Evolutionary conservation across 2,329 filamentous ascomycete species (phyloP).

Genomic region (Zasmidium angulare): DNA sequence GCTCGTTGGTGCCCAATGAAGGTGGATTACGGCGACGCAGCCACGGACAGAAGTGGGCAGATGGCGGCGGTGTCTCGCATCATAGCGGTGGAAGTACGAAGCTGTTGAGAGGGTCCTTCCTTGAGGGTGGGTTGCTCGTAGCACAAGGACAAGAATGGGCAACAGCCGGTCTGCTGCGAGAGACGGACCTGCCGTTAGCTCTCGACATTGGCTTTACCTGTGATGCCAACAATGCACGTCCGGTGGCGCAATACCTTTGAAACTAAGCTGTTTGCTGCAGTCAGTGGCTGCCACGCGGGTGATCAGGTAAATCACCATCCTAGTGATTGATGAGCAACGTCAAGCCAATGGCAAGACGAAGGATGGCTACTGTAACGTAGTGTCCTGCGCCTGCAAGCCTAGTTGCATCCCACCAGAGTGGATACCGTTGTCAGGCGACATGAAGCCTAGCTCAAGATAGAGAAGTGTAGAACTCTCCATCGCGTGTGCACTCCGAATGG

Average conservation of each 20-base stretch:
- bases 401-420: background rate
- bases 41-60: conserved; percentile 5
- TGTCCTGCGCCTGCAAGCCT: background rate
- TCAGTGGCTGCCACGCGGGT: conserved; percentile 11
- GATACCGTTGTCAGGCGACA: background rate
- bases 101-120: background rate
- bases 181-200: background rate
- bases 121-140: background rate
- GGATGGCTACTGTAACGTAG: background rate
- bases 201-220: background rate
- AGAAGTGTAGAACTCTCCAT: background rate
- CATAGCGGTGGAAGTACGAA: background rate
- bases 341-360: background rate
- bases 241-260: conserved; percentile 10
- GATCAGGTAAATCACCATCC: conserved; percentile 1
- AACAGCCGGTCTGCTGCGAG: background rate
- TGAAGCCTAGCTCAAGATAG: background rate
- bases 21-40: conserved; percentile 7
- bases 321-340: background rate
- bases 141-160: background rate
- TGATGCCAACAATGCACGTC: conserved; percentile 1
- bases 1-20: conserved; percentile 4
- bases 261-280: conserved; percentile 5
- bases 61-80: background rate
- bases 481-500: background rate